Percentiles rank a stretch among this genome's conserved stretches.
Conservation (phyloP, 441 rosid species). For the Erodium trifolium region DNA sequence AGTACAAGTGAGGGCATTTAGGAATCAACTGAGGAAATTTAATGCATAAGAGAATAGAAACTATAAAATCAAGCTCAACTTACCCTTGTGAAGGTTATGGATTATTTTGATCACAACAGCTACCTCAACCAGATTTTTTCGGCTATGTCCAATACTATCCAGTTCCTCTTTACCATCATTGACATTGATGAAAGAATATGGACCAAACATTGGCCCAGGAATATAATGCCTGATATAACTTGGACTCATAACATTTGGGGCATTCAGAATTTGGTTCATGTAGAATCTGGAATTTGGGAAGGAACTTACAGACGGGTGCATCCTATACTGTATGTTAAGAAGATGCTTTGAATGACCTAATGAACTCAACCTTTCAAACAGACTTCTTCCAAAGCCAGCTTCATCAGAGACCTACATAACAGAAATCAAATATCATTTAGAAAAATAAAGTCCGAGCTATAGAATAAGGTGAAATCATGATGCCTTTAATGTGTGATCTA, state of each 20-base stretch:
- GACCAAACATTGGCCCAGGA: slow-evolving; percentile 14
- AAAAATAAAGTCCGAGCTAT: background rate
- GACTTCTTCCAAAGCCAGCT: slow-evolving; percentile 16
- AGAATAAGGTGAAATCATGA: background rate
- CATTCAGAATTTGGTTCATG: slow-evolving; percentile 6
- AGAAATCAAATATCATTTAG: background rate
- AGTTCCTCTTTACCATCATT: slow-evolving; percentile 12
- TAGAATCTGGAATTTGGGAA: slow-evolving; percentile 13
- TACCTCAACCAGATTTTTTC: slow-evolving; percentile 10
- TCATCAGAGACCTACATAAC: slow-evolving; percentile 12
- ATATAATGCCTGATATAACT: slow-evolving; percentile 5
- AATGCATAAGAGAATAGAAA: background rate
- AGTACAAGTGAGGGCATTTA: no score
- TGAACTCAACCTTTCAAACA: slow-evolving; percentile 14
- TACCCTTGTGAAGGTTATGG: slow-evolving; percentile 3
- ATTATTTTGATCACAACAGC: slow-evolving; percentile 15
- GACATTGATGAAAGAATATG: slow-evolving; percentile 14
- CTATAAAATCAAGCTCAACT: background rate
- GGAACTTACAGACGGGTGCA: slow-evolving; percentile 13
- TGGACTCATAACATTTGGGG: background rate
- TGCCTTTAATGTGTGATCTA: background rate
- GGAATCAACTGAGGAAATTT: no score
- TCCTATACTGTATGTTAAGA: slow-evolving; percentile 15
- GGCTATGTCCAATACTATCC: slow-evolving; percentile 10
- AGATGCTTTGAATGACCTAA: slow-evolving; percentile 8